Evolutionary conservation across 352 stramenopile genomes (phyloP), one percentile per base, ranked within the genome.

Genomic region (Phytophthora boehmeriae): DNA sequence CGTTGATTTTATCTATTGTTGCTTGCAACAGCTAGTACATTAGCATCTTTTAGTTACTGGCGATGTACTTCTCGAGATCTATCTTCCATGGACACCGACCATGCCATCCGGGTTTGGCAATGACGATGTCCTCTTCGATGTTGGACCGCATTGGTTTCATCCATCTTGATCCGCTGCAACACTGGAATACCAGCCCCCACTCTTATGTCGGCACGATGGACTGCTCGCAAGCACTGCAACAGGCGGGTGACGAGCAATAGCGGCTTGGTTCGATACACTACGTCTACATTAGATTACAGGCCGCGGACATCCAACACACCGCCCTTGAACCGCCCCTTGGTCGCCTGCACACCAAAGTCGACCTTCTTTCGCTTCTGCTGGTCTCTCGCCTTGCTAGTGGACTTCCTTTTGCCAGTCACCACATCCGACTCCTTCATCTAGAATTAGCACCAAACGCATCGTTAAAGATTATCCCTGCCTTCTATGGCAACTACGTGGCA

Each of bases 341-440:
- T 93, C 10, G 80, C 83, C 56, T 92, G 82, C 13, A 92, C 53
- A 8, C 86, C 86, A n/a, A 69, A 90, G 64, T 94, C 86, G 25
- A 88, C 57, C 30, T 81, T 89, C 58, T 87, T 89, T 30, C 77
- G 83, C 54, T 88, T 92, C 20, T 87, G 62, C 22, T 87, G 63
- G 41, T 80, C 63, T 46, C 49, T 78, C 22, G 66, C 62, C 28
- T 78, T 83, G 16, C 42, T 50, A 54, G 62, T 82, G 41, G 58
- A 59, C 56, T 82, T 89, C 35, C 73, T 63, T 69, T 92, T 92
- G 44, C 85, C 83, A 9, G 61, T 84, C 57, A 94, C 80, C 42
- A 94, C 73, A 34, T 86, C 83, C 5, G 86, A 68, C 41, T 86
- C 67, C 63, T 92, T 90, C 59, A 73, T 60, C 85, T 93, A 56